These are phyloP conservation scores for Holtermanniella nyarrowii DNA, from an alignment of 768 basidiomycete species.

Conservation along the genomic window DNA sequence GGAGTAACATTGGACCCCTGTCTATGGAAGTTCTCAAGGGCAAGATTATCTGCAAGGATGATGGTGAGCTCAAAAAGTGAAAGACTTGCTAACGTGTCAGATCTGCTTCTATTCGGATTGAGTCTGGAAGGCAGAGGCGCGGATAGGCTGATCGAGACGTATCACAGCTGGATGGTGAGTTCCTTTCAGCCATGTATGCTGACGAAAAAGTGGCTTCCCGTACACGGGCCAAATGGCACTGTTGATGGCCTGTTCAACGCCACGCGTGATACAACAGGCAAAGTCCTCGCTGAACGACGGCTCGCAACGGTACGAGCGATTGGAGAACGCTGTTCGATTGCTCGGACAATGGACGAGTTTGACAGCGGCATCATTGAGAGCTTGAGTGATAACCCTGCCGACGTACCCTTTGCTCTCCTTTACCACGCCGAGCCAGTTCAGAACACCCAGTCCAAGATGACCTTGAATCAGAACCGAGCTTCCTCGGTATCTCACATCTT, in stretches of 20 bases:
- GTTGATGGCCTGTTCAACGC: constrained; percentile 35
- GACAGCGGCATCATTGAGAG: constrained; percentile 30
- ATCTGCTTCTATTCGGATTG: constrained; percentile 26
- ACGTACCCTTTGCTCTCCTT: constrained; percentile 32
- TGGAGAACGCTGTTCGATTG: constrained; percentile 30
- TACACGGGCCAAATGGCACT: constrained; percentile 26
- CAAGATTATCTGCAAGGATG: constrained; percentile 30
- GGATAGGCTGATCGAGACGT: constrained; percentile 15
- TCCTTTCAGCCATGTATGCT: constrained; percentile 1
- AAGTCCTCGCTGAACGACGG: constrained; percentile 32
- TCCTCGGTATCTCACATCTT: not conserved
- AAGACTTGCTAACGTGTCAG: constrained; percentile 1
- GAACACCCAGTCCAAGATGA: constrained; percentile 1
- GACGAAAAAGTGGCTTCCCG: constrained; percentile 35
- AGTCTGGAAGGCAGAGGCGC: not conserved
- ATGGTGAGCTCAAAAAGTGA: constrained; percentile 14
- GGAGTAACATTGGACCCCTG: constrained; percentile 29
- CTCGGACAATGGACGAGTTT: constrained; percentile 30
- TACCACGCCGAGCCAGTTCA: constrained; percentile 28
- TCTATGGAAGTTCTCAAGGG: constrained; percentile 29
- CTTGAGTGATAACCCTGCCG: constrained; percentile 21
- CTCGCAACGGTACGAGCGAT: constrained; percentile 30
- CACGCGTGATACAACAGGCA: constrained; percentile 31
- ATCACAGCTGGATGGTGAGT: constrained; percentile 29
- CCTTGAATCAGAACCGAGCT: not conserved